Conservation (phyloP, 352 stramenopile species). For the Phytophthora brassicae region DNA sequence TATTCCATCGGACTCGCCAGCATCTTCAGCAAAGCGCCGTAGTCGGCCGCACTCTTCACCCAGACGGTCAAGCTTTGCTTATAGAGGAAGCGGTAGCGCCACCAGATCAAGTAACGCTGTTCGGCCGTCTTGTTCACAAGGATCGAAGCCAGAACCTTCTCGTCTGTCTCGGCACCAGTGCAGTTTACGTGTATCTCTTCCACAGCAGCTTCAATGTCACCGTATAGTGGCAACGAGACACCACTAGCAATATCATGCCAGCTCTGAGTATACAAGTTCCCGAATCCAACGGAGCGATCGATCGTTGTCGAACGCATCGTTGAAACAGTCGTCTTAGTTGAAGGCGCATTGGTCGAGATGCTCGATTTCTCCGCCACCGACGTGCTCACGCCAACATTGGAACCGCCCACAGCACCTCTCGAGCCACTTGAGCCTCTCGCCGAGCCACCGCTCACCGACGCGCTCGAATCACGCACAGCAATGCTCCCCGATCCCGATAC, state of each 20-base stretch:
- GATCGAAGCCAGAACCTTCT: slow-evolving; percentile 10
- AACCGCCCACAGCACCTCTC: not conserved
- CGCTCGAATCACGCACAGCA: not conserved
- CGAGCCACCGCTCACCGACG: too few species aligned
- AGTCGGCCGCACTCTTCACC: slow-evolving; percentile 20
- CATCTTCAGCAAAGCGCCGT: slow-evolving; percentile 44
- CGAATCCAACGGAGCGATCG: too few species aligned
- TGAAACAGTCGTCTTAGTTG: too few species aligned
- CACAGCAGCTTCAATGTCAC: slow-evolving; percentile 34
- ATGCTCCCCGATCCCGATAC: not conserved
- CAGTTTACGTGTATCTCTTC: slow-evolving; percentile 44
- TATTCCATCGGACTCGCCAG: slow-evolving; percentile 42
- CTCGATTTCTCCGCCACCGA: slow-evolving; percentile 10
- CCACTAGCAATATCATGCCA: too few species aligned
- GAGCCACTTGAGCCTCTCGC: too few species aligned
- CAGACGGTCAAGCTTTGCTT: slow-evolving; percentile 43
- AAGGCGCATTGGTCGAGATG: not conserved
- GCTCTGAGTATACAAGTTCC: too few species aligned
- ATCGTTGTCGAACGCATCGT: too few species aligned
- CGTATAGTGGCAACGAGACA: slow-evolving; percentile 35
- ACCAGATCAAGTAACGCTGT: slow-evolving; percentile 18
- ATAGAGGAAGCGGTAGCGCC: slow-evolving; percentile 36
- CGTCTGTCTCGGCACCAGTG: slow-evolving; percentile 8
- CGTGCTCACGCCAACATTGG: not conserved
- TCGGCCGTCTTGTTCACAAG: slow-evolving; percentile 13